phyloP scores from a whole-genome alignment of 2,329 filamentous ascomycete species.

The Apiospora aurea region DNA sequence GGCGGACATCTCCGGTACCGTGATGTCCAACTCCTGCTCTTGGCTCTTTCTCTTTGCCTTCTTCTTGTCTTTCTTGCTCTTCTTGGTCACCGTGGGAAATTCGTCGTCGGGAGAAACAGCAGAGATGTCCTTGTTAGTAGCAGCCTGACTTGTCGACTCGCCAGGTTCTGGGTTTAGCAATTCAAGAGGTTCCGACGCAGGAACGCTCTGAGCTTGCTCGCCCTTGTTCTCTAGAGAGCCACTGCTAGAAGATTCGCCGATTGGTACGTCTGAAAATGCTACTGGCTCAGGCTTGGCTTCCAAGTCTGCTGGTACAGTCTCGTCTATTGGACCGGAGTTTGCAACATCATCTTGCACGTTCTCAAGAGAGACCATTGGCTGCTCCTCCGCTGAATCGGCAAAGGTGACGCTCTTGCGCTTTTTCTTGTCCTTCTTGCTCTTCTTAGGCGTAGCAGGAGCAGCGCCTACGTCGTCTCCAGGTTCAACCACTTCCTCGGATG shows the following conservation, averaged over 20 bases:
- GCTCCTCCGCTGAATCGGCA: slow-evolving; percentile 2
- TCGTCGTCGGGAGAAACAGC: slow-evolving; percentile 14
- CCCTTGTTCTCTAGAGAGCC: not conserved
- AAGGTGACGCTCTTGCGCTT: slow-evolving; percentile 18
- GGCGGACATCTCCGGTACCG: not conserved
- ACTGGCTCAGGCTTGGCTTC: not conserved
- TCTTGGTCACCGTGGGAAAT: slow-evolving; percentile 5
- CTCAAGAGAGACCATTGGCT: not conserved
- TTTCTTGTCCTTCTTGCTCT: slow-evolving; percentile 40
- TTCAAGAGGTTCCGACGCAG: slow-evolving; percentile 2
- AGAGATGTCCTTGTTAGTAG: not conserved
- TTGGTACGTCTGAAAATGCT: not conserved
- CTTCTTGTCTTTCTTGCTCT: slow-evolving; percentile 22
- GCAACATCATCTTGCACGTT: not conserved
- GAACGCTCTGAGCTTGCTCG: not conserved
- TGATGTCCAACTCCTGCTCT: not conserved
- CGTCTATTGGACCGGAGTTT: not conserved
- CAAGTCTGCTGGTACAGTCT: not conserved
- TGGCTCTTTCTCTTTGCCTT: slow-evolving; percentile 15
- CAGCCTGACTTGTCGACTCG: not conserved
- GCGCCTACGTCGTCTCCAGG: not conserved
- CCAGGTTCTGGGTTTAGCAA: not conserved
- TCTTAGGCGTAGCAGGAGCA: slow-evolving; percentile 27
- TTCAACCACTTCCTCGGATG: not conserved
- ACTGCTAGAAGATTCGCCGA: not conserved